phyloP scores from a whole-genome alignment of 192 early-diverging fungal genomes.

The Backusella westeae region DNA sequence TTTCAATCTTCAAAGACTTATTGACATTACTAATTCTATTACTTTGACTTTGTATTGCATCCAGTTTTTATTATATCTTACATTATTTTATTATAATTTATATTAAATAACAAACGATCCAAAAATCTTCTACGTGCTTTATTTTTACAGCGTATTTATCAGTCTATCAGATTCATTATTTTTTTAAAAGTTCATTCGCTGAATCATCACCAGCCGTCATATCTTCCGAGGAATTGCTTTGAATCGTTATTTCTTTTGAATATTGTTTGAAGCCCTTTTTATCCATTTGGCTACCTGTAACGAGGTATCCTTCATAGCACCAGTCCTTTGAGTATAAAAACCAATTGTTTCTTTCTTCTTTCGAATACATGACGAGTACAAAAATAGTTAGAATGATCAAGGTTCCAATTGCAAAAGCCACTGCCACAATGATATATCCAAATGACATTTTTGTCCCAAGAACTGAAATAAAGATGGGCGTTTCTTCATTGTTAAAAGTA shows the following conservation, averaged over 20 bases:
- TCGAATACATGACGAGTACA: neutral
- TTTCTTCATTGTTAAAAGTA: neutral
- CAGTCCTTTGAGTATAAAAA: neutral
- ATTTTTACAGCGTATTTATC: too few relatives aligned
- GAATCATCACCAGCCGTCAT: too few relatives aligned
- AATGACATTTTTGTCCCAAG: neutral
- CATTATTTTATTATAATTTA: too few relatives aligned
- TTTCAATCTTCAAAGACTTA: too few relatives aligned
- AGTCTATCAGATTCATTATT: too few relatives aligned
- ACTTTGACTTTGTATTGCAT: too few relatives aligned
- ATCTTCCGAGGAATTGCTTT: too few relatives aligned
- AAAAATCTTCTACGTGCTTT: too few relatives aligned
- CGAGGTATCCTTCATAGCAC: neutral
- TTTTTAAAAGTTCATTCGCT: too few relatives aligned
- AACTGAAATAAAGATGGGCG: neutral
- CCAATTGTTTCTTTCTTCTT: neutral
- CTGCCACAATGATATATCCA: neutral
- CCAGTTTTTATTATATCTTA: too few relatives aligned
- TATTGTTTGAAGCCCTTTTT: neutral
- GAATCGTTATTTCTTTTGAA: neutral
- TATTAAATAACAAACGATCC: too few relatives aligned
- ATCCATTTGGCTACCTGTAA: neutral
- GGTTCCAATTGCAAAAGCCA: neutral
- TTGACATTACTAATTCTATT: too few relatives aligned
- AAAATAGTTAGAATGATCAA: neutral